phyloP scores from a whole-genome alignment of 192 early-diverging fungal species.

The Coemansia interrupta region DNA sequence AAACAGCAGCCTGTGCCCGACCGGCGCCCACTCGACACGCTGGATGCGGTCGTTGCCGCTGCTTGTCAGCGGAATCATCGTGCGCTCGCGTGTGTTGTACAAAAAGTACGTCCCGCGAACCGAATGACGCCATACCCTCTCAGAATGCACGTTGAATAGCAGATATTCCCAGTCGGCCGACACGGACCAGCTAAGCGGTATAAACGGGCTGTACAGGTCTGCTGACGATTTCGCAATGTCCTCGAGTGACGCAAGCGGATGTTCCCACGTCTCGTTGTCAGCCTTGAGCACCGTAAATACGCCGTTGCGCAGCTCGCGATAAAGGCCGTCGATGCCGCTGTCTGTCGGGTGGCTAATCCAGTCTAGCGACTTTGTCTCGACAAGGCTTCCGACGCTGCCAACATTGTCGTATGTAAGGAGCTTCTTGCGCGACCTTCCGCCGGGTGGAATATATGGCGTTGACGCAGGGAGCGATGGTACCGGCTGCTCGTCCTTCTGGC shows the following conservation, averaged over 20 bases:
- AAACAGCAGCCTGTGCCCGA: constrained; percentile 75
- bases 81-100: constrained; percentile 62
- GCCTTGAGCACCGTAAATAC: constrained; percentile 29
- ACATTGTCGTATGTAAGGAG: constrained; percentile 46
- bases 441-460: constrained; percentile 8
- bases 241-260: constrained; percentile 21
- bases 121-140: constrained; percentile 82
- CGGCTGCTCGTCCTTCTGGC: too few relatives aligned
- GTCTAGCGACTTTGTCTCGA: constrained; percentile 33
- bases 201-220: constrained; percentile 28
- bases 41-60: constrained; percentile 53
- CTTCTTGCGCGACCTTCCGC: constrained; percentile 33
- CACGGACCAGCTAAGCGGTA: constrained; percentile 56
- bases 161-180: constrained; percentile 78
- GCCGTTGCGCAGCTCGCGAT: constrained; percentile 19
- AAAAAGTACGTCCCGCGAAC: constrained; percentile 76
- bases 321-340: constrained; percentile 37
- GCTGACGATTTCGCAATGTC: constrained; percentile 27
- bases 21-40: constrained; percentile 75
- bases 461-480: neutral
- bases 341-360: constrained; percentile 47
- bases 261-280: constrained; percentile 37
- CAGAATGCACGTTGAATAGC: constrained; percentile 62
- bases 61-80: constrained; percentile 57
- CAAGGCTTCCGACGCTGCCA: constrained; percentile 14